A percentile compares a stretch with the other conserved stretches of the same genome.
Evolutionary conservation across 345 rosid species (phyloP).

Genomic region (Euphorbia tirucalli): DNA sequence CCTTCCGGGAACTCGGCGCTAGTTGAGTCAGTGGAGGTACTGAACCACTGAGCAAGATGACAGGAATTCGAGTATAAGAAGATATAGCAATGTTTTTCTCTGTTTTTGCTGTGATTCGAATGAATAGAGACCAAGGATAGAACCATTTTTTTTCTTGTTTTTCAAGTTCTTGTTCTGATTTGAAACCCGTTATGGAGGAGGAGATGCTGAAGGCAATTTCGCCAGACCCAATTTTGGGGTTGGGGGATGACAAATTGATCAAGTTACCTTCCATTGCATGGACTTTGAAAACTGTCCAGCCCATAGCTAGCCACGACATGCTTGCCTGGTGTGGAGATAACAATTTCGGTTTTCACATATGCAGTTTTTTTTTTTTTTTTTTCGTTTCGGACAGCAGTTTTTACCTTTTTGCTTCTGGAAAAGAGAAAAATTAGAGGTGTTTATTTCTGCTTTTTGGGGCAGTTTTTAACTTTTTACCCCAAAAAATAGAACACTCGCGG

Average conservation of each 20-base stretch:
- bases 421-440: too few species aligned
- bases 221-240: background rate
- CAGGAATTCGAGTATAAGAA: conserved; percentile 17
- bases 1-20: conserved; percentile 52
- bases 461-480: too few species aligned
- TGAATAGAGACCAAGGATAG: conserved; percentile 17
- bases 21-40: conserved; percentile 44
- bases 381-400: too few species aligned
- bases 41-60: conserved; percentile 41
- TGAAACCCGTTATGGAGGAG: background rate
- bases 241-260: background rate
- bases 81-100: conserved; percentile 2
- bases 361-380: too few species aligned
- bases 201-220: background rate
- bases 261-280: background rate
- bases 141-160: conserved; percentile 24
- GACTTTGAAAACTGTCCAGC: background rate
- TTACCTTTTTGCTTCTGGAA: too few species aligned
- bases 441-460: too few species aligned
- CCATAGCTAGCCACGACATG: background rate
- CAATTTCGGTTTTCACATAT: too few species aligned
- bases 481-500: too few species aligned
- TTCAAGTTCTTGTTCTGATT: background rate
- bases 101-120: conserved; percentile 15
- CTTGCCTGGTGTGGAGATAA: background rate